A percentile compares a stretch with the other conserved stretches of the same genome.
These are phyloP conservation scores for Beauveria bassiana DNA, from an alignment of 2,329 filamentous ascomycete species.

Conservation along the genomic window DNA sequence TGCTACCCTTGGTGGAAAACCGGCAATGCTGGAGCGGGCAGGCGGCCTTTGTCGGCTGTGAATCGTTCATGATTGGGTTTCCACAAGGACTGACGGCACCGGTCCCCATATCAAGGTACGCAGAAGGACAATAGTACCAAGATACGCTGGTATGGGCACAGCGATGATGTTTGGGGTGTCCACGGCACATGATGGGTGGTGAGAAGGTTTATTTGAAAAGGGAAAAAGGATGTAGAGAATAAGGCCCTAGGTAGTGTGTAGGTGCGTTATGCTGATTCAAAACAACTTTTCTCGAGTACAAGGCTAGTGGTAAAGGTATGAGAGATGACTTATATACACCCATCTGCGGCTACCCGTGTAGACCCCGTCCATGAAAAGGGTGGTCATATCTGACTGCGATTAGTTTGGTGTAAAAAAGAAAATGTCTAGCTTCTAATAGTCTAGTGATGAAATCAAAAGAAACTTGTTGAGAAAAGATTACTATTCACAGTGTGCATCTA, in stretches of 20 bases:
- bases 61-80: slow-evolving; percentile 35
- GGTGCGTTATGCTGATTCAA: not conserved
- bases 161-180: slow-evolving; percentile 43
- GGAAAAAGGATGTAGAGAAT: not conserved
- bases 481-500: not conserved
- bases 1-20: slow-evolving; percentile 40
- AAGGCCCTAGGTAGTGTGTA: not conserved
- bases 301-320: not conserved
- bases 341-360: slow-evolving; percentile 3
- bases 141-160: slow-evolving; percentile 48
- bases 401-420: not conserved
- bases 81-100: slow-evolving; percentile 42
- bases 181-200: slow-evolving; percentile 40
- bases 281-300: not conserved
- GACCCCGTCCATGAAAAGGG: not conserved
- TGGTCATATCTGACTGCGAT: not conserved
- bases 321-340: not conserved
- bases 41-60: slow-evolving; percentile 34
- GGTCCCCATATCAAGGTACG: slow-evolving; percentile 38
- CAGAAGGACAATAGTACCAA: slow-evolving; percentile 45
- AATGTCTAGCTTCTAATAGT: not conserved
- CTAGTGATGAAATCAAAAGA: not conserved
- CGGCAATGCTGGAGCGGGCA: slow-evolving; percentile 46
- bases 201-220: not conserved
- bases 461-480: not conserved